phyloP scores from a whole-genome alignment of 129 eudicot species.

The Dittrichia graveolens region DNA sequence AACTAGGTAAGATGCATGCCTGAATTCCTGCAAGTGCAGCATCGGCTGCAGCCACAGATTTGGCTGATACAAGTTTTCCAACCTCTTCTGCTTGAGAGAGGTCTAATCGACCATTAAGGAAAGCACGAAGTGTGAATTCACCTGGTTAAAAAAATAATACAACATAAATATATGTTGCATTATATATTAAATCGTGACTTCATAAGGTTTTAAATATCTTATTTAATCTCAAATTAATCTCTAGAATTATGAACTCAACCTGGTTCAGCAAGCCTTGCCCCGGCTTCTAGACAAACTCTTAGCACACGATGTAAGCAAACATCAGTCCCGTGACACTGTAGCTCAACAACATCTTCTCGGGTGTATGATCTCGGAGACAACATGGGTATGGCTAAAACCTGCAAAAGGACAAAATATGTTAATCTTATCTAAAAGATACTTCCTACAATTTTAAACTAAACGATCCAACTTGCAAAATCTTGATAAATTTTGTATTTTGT shows the following conservation, averaged over 20 bases:
- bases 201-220: neutral
- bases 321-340: constrained; percentile 96
- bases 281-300: constrained; percentile 89
- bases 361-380: constrained; percentile 95
- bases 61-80: constrained; percentile 80
- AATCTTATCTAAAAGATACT: neutral
- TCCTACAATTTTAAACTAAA: neutral
- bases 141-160: constrained; percentile 45
- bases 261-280: constrained; percentile 97
- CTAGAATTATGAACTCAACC: constrained; percentile 44
- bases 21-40: constrained; percentile 97
- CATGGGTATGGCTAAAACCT: constrained; percentile 94
- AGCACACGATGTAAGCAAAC: constrained; percentile 87
- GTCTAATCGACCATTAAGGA: constrained; percentile 90
- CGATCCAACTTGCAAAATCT: neutral
- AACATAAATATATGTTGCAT: neutral
- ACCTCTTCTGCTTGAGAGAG: constrained; percentile 98
- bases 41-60: constrained; percentile 91
- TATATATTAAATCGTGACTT: neutral
- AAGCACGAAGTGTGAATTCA: constrained; percentile 98
- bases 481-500: neutral
- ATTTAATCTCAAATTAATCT: neutral
- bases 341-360: constrained; percentile 92
- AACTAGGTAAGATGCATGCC: constrained; percentile 35
- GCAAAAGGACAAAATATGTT: neutral